Evolutionary conservation across 176 grass and related monocot species (phyloP).

Genomic region (Phoenix dactylifera): DNA sequence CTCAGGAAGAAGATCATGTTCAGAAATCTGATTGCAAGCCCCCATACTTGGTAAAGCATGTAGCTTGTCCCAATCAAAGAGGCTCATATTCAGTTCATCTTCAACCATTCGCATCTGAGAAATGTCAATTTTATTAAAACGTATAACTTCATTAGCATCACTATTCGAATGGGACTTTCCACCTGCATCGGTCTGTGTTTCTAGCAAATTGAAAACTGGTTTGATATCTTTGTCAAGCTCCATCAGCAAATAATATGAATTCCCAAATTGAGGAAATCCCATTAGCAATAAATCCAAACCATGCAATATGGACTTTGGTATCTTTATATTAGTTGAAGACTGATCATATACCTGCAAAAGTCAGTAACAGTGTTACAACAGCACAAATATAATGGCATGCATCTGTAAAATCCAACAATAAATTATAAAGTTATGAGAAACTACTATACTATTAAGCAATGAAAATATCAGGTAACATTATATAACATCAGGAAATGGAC

Average conservation of each 20-base stretch:
- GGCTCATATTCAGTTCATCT: constrained; percentile 45
- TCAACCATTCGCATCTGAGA: constrained; percentile 54
- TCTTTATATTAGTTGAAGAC: constrained; percentile 52
- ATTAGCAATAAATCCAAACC: constrained; percentile 72
- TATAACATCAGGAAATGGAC: too few species aligned
- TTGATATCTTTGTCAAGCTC: constrained; percentile 87
- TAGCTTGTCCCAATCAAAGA: constrained; percentile 54
- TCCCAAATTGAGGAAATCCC: constrained; percentile 86
- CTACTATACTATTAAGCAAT: too few species aligned
- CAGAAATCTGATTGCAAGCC: constrained; percentile 36
- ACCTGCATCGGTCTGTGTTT: constrained; percentile 38
- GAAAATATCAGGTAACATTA: too few species aligned
- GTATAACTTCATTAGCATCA: constrained; percentile 45
- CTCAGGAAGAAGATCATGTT: constrained; percentile 33
- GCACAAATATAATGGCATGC: too few species aligned
- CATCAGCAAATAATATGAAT: constrained; percentile 86
- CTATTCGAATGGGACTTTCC: constrained; percentile 43
- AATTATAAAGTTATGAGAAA: too few species aligned
- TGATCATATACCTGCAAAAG: constrained; percentile 63
- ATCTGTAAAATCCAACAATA: too few species aligned
- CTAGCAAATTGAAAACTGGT: constrained; percentile 80
- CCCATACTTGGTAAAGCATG: constrained; percentile 37
- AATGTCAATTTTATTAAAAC: constrained; percentile 65
- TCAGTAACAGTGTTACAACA: too few species aligned
- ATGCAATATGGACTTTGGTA: constrained; percentile 55